Base-by-base conservation (phyloP, 1,284 basidiomycete species). In the Vanrija sp. region DNA sequence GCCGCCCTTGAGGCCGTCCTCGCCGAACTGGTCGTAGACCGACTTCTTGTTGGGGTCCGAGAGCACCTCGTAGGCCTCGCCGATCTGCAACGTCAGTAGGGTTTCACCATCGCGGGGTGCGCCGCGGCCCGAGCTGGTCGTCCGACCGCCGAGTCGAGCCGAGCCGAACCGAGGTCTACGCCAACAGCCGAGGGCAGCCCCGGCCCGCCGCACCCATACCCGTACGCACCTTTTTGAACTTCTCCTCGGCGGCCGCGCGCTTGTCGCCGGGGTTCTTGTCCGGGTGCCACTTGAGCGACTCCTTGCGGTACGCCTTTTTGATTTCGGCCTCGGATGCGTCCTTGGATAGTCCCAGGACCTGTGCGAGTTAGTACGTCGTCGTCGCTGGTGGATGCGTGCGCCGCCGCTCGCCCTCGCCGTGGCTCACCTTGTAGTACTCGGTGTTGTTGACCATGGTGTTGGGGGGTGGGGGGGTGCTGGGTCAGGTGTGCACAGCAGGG, bases 51-150 rank as follows among this genome's bases (percentile, higher is more conserved):
- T 68, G 24, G 72, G 86, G 77, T 98, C 94, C 49, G 84, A 89
- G 49, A 98, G 83, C 45, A 98, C 95, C 74, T 98, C 95, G 68
- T 95, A 98, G 0, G 95, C 95, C 79, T 98, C 95, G 22, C 89
- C 89, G 54, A 96, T 83, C 88, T 90, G 57, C 2, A 2, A 35
- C 20, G 48, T 49, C 9, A 50, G 23, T 20, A 47, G 43, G 15
- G 19, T 24, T 31, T 14, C 3, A 19, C 16, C 25, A 36, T 47
- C 37, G n/a, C n/a, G 37, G 35, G 23, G 12, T 20, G 20, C 36
- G 22, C 24, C 22, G 22, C 20, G 14, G n/a, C 22, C 39, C 39
- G 2, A 31, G 31, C 31, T 14, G 31, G 31, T 31, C 31, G 31
- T 12, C 31, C 31, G 31, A 31, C 31, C 31, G n/a, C n/a, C n/a